phyloP scores from a whole-genome alignment of 2,329 filamentous ascomycete genomes.

The Arthrobotrys pseudoclavata region DNA sequence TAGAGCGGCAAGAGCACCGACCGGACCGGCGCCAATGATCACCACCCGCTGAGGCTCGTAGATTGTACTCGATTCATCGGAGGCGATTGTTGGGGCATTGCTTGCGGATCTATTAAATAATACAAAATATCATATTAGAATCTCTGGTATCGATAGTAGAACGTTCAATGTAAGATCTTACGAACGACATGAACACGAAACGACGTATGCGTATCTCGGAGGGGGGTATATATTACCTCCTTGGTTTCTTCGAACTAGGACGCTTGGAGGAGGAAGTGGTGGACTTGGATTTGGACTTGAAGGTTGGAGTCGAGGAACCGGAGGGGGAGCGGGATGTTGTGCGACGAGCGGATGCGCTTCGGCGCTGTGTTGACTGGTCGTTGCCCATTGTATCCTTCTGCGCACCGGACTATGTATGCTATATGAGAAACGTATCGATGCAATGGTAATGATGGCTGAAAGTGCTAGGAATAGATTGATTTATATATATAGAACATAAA shows the following conservation, averaged over 20 bases:
- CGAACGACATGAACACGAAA: too few relatives aligned
- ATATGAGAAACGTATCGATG: not conserved
- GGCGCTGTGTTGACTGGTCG: conserved; percentile 56
- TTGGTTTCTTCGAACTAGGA: conserved; percentile 24
- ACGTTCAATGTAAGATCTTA: conserved; percentile 4
- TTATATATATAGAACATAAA: conserved; percentile 5
- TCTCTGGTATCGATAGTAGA: too few relatives aligned
- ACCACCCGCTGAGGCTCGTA: conserved; percentile 74
- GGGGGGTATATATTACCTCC: conserved; percentile 36
- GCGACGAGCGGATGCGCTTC: conserved; percentile 8
- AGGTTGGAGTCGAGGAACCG: conserved; percentile 10
- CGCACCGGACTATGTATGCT: too few relatives aligned
- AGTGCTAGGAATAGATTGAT: not conserved
- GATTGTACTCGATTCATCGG: conserved; percentile 27
- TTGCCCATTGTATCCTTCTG: too few relatives aligned
- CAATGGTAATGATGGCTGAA: too few relatives aligned
- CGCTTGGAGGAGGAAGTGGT: conserved; percentile 10
- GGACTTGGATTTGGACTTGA: conserved; percentile 29
- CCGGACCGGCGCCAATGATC: conserved; percentile 91
- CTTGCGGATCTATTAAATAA: conserved; percentile 40
- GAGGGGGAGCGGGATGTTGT: conserved; percentile 16
- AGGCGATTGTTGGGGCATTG: conserved; percentile 42
- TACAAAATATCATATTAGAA: too few relatives aligned
- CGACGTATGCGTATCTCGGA: not conserved
- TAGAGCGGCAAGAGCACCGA: conserved; percentile 89